Evolutionary conservation across 768 basidiomycete species (phyloP).

Genomic region (Mycena galericulata): DNA sequence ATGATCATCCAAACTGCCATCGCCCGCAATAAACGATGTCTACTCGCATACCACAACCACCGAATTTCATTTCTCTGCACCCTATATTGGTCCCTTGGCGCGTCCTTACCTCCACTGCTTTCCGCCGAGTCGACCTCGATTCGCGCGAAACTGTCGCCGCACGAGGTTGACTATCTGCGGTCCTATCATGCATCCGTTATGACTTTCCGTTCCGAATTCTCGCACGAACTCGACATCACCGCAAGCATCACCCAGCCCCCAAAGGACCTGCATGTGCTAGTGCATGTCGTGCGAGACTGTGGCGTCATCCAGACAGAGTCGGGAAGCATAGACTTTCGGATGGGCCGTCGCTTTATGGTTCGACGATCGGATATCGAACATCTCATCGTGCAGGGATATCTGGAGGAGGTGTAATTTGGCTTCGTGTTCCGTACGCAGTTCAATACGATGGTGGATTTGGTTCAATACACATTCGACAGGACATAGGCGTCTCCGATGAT

Average conservation of each 20-base stretch:
- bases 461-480: too few relatives aligned
- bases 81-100: constrained; percentile 91
- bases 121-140: constrained; percentile 59
- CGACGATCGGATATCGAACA: constrained; percentile 92
- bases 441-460: too few relatives aligned
- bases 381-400: constrained; percentile 94
- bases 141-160: constrained; percentile 79
- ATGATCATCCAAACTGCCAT: constrained; percentile 92
- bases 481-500: too few relatives aligned
- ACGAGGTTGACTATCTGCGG: constrained; percentile 87
- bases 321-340: constrained; percentile 90
- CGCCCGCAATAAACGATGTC: constrained; percentile 93
- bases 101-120: constrained; percentile 87
- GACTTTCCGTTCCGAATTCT: constrained; percentile 86
- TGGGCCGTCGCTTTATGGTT: constrained; percentile 92
- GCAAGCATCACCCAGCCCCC: constrained; percentile 87
- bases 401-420: constrained; percentile 92
- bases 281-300: constrained; percentile 89
- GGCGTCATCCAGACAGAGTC: constrained; percentile 93
- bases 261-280: constrained; percentile 89
- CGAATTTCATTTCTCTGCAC: constrained; percentile 86
- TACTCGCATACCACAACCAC: constrained; percentile 93
- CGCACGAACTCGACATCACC: constrained; percentile 87
- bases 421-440: too few relatives aligned
- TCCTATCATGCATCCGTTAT: constrained; percentile 85